Base-by-base conservation (phyloP, 441 rosid genomes). In the Daphne laureola region DNA sequence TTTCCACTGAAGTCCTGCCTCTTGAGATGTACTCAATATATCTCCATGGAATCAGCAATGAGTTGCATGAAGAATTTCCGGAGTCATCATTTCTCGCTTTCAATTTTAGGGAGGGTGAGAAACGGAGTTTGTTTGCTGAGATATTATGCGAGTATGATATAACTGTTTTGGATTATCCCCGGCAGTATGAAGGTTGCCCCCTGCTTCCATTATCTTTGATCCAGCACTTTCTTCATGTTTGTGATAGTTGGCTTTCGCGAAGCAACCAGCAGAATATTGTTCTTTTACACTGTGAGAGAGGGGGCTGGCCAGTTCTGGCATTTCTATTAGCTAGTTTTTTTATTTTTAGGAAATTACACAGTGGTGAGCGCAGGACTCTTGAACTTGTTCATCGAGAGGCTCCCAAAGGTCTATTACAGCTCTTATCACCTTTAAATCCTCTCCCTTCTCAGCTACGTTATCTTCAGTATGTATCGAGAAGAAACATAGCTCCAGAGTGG, bases 171-270 rank as follows among this genome's bases (percentile, higher is more conserved):
- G 98, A 92, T 71, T 92, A 88, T 48, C 96, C 96, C 0, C 80
- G 96, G 15, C 98, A 92, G 51, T 92, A 84, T 3, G 98, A 92
- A 77, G 96, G 96, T 52, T 88, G 96, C 53, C 98, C 96, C 14
- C 64, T 92, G 49, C 90, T 92, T 2, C 91, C 98, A 4, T 49
- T 92, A 62, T 86, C 94, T 3, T 59, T 88, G 76, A 72, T 92
- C 52, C 96, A 92, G 51, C 96, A 92, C 73, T 86, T 92, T 62
- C 96, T 92, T 57, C 83, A 84, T 14, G 78, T 81, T 12, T 81
- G 84, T 55, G 98, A 81, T 72, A 78, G 76, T 57, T 92, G 98
- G 98, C 94, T 92, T 56, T 73, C 84, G 14, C 73, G 63, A 15
- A 81, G 79, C 64, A 77, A 78, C 65, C 84, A 74, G 57, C 95